phyloP scores from a whole-genome alignment of 352 stramenopile genomes.

The Globisporangium cystogenes region DNA sequence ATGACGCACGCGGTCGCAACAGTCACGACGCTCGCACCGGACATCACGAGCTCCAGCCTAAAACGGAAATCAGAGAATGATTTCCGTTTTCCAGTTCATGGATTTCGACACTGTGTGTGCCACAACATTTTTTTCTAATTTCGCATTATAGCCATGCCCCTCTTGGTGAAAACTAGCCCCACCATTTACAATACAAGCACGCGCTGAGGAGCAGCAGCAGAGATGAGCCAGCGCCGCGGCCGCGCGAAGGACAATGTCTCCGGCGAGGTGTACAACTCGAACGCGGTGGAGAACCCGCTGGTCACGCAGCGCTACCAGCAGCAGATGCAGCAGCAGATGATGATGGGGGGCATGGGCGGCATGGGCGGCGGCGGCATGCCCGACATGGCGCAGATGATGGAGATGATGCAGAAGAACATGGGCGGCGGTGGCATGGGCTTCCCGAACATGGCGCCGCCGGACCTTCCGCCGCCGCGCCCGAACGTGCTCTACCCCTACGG shows the following conservation, averaged over 20 bases:
- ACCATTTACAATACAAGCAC: not conserved
- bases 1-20: too few species aligned
- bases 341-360: conserved; percentile 37
- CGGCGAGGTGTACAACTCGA: conserved; percentile 82
- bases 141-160: too few species aligned
- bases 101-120: too few species aligned
- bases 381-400: conserved; percentile 40
- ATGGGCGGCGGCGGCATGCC: conserved; percentile 29
- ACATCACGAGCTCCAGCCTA: too few species aligned
- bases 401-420: conserved; percentile 38
- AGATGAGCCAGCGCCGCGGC: conserved; percentile 40
- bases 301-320: conserved; percentile 21
- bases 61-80: too few species aligned
- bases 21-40: too few species aligned
- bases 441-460: conserved; percentile 27
- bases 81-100: too few species aligned
- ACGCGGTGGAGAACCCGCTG: conserved; percentile 41
- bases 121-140: too few species aligned
- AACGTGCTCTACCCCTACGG: conserved; percentile 70
- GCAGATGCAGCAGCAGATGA: conserved; percentile 28
- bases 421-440: conserved; percentile 26
- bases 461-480: conserved; percentile 32
- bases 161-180: too few species aligned
- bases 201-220: not conserved
- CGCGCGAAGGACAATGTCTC: conserved; percentile 70